Percentiles rank a stretch among this genome's conserved stretches.
phyloP scores from a whole-genome alignment of 352 stramenopile species.

The Globisporangium rhizosaccharum region DNA sequence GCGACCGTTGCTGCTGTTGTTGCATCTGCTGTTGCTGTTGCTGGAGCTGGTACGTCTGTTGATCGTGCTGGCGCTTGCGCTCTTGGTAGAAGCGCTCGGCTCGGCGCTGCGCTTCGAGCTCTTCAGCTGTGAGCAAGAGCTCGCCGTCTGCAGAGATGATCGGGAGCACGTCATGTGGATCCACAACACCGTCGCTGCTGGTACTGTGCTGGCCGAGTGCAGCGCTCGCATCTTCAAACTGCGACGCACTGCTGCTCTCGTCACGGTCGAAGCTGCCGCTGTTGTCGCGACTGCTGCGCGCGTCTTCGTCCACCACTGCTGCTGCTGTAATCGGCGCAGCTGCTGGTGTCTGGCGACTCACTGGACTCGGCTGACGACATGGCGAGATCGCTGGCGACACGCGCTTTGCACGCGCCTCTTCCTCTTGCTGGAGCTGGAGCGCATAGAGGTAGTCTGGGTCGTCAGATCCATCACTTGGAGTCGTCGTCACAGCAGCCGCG shows the following conservation, averaged over 20 bases:
- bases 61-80: constrained; percentile 46
- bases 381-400: constrained; percentile 10
- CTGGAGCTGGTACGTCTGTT: constrained; percentile 33
- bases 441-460: constrained; percentile 74
- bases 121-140: constrained; percentile 53
- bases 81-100: constrained; percentile 72
- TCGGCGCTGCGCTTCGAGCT: constrained; percentile 65
- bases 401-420: constrained; percentile 34
- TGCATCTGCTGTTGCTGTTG: constrained; percentile 21
- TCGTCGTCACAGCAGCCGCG: neutral
- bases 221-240: constrained; percentile 3
- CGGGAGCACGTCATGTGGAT: constrained; percentile 34
- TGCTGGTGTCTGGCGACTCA: neutral
- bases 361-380: constrained; percentile 18
- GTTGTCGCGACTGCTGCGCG: neutral
- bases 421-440: constrained; percentile 70
- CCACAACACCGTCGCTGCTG: constrained; percentile 1
- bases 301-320: neutral
- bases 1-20: neutral
- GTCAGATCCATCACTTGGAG: constrained; percentile 9
- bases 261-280: neutral
- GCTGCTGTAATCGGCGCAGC: neutral
- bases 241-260: constrained; percentile 2
- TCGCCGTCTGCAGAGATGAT: constrained; percentile 44
- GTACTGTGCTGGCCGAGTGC: neutral